A percentile compares a stretch with the other conserved stretches of the same genome.
Evolutionary conservation across 2,329 filamentous ascomycete species (phyloP).

Genomic region (Lizonia empirigonia): DNA sequence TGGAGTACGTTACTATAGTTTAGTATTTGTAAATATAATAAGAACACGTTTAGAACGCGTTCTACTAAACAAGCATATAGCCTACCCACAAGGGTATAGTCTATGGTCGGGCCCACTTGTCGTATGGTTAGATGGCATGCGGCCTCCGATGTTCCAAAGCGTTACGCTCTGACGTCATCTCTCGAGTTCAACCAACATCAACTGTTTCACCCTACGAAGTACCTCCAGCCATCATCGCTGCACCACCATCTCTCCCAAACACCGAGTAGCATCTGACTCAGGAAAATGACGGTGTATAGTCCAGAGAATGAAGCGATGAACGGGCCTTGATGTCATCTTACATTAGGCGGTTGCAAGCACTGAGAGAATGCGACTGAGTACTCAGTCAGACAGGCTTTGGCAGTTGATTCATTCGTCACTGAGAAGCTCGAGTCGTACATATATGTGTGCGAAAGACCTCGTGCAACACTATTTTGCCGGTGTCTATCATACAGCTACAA

Average conservation of each 20-base stretch:
- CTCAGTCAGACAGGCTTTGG: not conserved
- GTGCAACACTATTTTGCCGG: not conserved
- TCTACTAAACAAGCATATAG: too few relatives aligned
- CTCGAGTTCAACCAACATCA: not conserved
- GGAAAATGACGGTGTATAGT: not conserved
- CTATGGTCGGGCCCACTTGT: too few relatives aligned
- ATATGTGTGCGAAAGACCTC: not conserved
- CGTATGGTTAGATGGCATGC: too few relatives aligned
- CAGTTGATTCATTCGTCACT: not conserved
- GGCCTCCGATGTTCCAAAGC: too few relatives aligned
- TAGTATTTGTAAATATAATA: too few relatives aligned
- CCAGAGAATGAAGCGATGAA: not conserved
- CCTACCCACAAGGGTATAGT: too few relatives aligned
- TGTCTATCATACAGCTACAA: not conserved
- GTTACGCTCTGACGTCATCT: slow-evolving; percentile 4
- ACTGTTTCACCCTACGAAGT: slow-evolving; percentile 1
- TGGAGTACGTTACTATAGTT: too few relatives aligned
- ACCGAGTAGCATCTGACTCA: not conserved
- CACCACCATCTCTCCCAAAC: slow-evolving; percentile 3
- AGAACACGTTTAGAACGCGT: too few relatives aligned
- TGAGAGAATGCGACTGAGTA: not conserved
- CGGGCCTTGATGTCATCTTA: not conserved
- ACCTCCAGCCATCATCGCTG: slow-evolving; percentile 7
- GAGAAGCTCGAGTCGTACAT: not conserved
- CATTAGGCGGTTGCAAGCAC: not conserved